phyloP scores from a whole-genome alignment of 768 basidiomycete genomes.

The Flagelloscypha sp. region DNA sequence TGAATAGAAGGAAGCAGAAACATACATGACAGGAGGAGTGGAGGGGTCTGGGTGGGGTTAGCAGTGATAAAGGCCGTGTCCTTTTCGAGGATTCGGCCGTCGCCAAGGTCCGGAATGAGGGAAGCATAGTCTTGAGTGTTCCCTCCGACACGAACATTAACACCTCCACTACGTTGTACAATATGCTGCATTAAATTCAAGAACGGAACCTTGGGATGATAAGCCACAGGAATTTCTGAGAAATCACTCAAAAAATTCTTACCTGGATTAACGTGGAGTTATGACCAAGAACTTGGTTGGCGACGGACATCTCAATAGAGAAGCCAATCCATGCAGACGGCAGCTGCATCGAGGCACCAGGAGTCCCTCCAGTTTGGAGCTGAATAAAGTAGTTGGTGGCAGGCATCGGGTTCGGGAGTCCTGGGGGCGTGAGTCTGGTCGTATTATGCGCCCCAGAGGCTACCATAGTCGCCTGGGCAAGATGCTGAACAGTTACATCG shows the following conservation, averaged over 20 bases:
- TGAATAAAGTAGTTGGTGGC: slow-evolving; percentile 36
- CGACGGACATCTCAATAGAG: slow-evolving; percentile 55
- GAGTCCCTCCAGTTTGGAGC: slow-evolving; percentile 26
- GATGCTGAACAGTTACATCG: too few species aligned
- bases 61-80: too few species aligned
- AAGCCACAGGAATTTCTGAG: slow-evolving; percentile 19
- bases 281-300: slow-evolving; percentile 41
- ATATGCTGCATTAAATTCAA: slow-evolving; percentile 75
- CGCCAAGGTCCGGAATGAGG: too few species aligned
- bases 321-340: slow-evolving; percentile 43
- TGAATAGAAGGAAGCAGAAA: too few species aligned
- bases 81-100: too few species aligned
- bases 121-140: slow-evolving; percentile 73
- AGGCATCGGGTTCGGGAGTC: slow-evolving; percentile 36
- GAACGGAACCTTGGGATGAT: slow-evolving; percentile 52
- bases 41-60: too few species aligned
- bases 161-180: slow-evolving; percentile 48
- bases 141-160: slow-evolving; percentile 67
- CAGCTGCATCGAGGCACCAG: slow-evolving; percentile 31
- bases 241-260: slow-evolving; percentile 42
- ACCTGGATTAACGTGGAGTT: too few species aligned
- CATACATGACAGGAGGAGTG: slow-evolving; percentile 30
- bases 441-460: slow-evolving; percentile 49
- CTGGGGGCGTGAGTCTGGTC: slow-evolving; percentile 39
- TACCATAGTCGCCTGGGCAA: too few species aligned